Percentiles rank a stretch among this genome's conserved stretches.
These are phyloP conservation scores for Brasenia schreberi DNA, from an alignment of 164 flowering plant genomes.

Conservation along the genomic window DNA sequence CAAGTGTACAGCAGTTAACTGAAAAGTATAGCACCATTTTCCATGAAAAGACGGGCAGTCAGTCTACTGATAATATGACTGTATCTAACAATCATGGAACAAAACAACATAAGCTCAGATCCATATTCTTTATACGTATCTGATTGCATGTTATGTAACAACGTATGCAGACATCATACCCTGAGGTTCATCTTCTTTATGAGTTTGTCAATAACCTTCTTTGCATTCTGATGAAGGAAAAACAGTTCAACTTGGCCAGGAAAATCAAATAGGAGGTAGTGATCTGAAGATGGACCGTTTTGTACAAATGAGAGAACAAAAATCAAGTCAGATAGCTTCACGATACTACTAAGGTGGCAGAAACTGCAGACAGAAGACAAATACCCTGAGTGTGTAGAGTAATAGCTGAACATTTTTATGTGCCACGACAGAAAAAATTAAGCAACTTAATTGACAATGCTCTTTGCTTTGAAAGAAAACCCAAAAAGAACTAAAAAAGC, in stretches of 20 bases:
- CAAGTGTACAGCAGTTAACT: constrained; percentile 84
- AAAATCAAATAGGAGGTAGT: constrained; percentile 90
- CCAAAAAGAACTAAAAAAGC: too few species aligned
- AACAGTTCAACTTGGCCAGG: constrained; percentile 96
- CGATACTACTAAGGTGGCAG: background rate
- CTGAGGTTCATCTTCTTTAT: constrained; percentile 66
- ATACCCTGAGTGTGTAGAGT: too few species aligned
- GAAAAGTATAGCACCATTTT: constrained; percentile 15
- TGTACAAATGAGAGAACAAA: background rate
- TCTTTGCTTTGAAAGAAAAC: too few species aligned
- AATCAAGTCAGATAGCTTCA: background rate
- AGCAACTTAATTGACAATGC: too few species aligned
- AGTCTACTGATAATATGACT: background rate
- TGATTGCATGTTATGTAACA: background rate
- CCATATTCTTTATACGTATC: too few species aligned
- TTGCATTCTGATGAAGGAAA: constrained; percentile 84
- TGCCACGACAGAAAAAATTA: too few species aligned
- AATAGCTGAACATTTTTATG: too few species aligned
- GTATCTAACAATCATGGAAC: background rate
- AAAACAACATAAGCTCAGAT: background rate
- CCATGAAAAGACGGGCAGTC: background rate
- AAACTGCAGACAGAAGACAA: background rate
- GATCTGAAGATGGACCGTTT: constrained; percentile 46
- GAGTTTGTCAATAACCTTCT: constrained; percentile 59
- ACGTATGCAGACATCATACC: constrained; percentile 25